These are phyloP conservation scores for Vaccinium darrowii DNA, from an alignment of 148 eudicot species.

Conservation along the genomic window DNA sequence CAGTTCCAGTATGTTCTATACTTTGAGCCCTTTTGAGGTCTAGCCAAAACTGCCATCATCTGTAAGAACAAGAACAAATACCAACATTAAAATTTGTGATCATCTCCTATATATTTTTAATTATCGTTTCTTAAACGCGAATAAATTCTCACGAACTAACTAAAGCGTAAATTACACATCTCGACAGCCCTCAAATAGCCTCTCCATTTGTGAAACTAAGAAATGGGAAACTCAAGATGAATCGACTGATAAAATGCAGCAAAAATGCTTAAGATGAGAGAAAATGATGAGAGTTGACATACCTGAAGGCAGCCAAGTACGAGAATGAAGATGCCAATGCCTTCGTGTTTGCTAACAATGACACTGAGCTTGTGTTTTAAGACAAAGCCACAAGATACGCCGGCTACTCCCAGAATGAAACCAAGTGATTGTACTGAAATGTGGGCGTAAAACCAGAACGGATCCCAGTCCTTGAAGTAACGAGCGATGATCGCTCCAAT, in stretches of 20 bases:
- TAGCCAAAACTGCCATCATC: slow-evolving; percentile 65
- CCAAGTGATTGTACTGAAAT: slow-evolving; percentile 44
- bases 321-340: slow-evolving; percentile 60
- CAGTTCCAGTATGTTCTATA: slow-evolving; percentile 86
- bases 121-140: background rate
- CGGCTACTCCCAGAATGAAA: slow-evolving; percentile 62
- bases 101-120: background rate
- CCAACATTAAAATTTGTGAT: background rate
- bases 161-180: too few species aligned
- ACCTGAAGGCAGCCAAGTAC: slow-evolving; percentile 75
- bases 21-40: slow-evolving; percentile 68
- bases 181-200: too few species aligned
- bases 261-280: background rate
- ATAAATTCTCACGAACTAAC: background rate
- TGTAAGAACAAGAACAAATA: slow-evolving; percentile 15
- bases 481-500: slow-evolving; percentile 74
- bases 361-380: slow-evolving; percentile 39
- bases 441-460: slow-evolving; percentile 83
- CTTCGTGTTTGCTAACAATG: slow-evolving; percentile 48
- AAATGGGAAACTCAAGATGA: background rate
- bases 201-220: too few species aligned
- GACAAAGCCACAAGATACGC: slow-evolving; percentile 62
- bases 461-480: slow-evolving; percentile 62
- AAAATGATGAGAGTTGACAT: background rate
- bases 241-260: background rate